Conservation (phyloP, 225 moss, liverwort and hornwort species). For the Thuidium tamariscinum region DNA sequence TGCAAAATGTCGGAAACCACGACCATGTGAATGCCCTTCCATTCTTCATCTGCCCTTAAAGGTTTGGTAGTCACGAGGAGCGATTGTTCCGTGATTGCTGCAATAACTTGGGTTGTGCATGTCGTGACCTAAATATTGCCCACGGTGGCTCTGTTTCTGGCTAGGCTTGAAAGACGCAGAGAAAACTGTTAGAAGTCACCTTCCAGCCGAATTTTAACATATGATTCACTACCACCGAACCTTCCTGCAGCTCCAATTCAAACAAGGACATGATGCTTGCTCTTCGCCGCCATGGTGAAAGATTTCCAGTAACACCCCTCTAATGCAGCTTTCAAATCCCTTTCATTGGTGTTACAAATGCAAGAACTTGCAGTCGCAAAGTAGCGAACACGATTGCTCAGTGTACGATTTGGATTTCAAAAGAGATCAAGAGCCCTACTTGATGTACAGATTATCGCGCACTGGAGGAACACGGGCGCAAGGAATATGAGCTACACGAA, state of each 20-base stretch:
- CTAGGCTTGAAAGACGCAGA: not conserved
- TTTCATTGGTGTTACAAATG: not conserved
- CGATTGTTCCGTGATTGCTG: not conserved
- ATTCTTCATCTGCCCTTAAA: slow-evolving; percentile 12
- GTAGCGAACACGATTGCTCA: not conserved
- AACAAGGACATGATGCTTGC: not conserved
- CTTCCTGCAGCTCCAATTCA: not conserved
- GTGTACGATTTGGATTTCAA: not conserved
- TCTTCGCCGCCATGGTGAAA: not conserved
- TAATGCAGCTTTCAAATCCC: not conserved
- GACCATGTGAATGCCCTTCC: slow-evolving; percentile 2
- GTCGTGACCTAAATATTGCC: not conserved
- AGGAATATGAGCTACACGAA: not conserved
- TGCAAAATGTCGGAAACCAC: slow-evolving; percentile 1
- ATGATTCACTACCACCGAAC: not conserved
- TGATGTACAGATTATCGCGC: not conserved
- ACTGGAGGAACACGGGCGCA: not conserved
- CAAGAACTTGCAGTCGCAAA: not conserved
- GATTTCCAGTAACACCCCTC: not conserved
- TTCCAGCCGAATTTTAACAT: not conserved
- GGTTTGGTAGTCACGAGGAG: not conserved
- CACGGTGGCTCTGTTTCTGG: not conserved
- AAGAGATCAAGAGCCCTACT: not conserved
- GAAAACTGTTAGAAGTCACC: not conserved
- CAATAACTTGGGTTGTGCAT: not conserved